Conservation (phyloP, 352 stramenopile genomes). For the Globisporangium acanthophoron region DNA sequence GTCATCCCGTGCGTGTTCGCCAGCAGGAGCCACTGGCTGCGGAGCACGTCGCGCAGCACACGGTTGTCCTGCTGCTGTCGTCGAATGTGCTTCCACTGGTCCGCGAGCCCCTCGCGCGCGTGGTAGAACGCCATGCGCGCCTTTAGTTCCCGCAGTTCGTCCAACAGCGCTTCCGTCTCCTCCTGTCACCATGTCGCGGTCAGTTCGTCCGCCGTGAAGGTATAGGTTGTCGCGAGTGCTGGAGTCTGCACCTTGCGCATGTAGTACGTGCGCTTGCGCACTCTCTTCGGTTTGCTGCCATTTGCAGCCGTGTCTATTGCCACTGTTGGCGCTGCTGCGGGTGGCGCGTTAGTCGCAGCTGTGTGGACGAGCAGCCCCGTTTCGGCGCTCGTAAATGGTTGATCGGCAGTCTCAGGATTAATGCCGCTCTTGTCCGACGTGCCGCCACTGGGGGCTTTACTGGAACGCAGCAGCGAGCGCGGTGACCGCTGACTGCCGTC, state of each 20-base stretch:
- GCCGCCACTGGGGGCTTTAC: too few relatives aligned
- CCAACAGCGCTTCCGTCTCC: conserved; percentile 27
- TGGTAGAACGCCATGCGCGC: conserved; percentile 21
- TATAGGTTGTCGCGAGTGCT: too few relatives aligned
- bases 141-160: conserved; percentile 21
- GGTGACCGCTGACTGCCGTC: neutral
- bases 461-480: too few relatives aligned
- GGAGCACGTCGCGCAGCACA: conserved; percentile 23
- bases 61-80: conserved; percentile 21
- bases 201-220: too few relatives aligned
- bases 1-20: conserved; percentile 30
- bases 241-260: conserved; percentile 26
- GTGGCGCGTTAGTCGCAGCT: too few relatives aligned
- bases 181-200: conserved; percentile 11
- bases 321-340: neutral
- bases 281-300: conserved; percentile 11
- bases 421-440: too few relatives aligned
- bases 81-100: conserved; percentile 20
- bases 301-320: neutral
- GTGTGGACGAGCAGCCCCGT: too few relatives aligned
- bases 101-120: conserved; percentile 15
- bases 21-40: conserved; percentile 30
- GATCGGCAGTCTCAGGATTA: too few relatives aligned
- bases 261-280: conserved; percentile 34
- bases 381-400: too few relatives aligned